phyloP scores from a whole-genome alignment of 805 yeast genomes.

The Candida hispaniensis region DNA sequence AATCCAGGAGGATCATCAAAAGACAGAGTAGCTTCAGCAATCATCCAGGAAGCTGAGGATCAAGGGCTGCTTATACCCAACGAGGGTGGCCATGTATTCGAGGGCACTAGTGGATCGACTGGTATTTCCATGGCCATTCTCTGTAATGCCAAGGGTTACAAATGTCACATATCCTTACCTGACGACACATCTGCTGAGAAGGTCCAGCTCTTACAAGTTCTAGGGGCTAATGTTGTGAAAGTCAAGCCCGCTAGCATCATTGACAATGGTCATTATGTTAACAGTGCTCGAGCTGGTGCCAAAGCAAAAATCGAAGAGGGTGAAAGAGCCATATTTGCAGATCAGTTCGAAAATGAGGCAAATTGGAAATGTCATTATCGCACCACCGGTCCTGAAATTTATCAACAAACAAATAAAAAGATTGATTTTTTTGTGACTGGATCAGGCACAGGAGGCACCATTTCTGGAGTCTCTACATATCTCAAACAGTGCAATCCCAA shows the following conservation, averaged over 20 bases:
- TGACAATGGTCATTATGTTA: conserved; percentile 87
- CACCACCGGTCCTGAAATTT: conserved; percentile 92
- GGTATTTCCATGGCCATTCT: conserved; percentile 89
- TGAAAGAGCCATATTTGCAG: conserved; percentile 52
- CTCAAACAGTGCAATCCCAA: conserved; percentile 42
- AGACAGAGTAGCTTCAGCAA: conserved; percentile 84
- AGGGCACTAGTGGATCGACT: conserved; percentile 95
- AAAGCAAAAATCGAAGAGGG: no score
- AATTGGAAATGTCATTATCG: conserved; percentile 79
- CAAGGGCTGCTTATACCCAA: conserved; percentile 47
- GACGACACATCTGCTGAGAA: conserved; percentile 88
- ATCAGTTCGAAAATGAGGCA: conserved; percentile 87
- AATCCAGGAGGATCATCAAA: conserved; percentile 97
- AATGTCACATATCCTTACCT: conserved; percentile 87
- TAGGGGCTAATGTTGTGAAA: conserved; percentile 75
- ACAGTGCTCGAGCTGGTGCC: conserved; percentile 67
- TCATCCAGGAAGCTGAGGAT: conserved; percentile 57
- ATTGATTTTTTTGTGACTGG: conserved; percentile 79
- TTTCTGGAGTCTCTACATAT: conserved; percentile 77
- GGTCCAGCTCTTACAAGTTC: conserved; percentile 51
- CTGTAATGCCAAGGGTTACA: conserved; percentile 81
- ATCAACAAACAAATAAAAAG: conserved; percentile 47
- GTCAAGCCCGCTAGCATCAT: conserved; percentile 94
- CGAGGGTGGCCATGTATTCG: conserved; percentile 67
- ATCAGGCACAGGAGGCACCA: conserved; percentile 96